A percentile compares a stretch with the other conserved stretches of the same genome.
Conservation (phyloP, 2,329 filamentous ascomycete genomes). For the Decorospora gaudefroyi region DNA sequence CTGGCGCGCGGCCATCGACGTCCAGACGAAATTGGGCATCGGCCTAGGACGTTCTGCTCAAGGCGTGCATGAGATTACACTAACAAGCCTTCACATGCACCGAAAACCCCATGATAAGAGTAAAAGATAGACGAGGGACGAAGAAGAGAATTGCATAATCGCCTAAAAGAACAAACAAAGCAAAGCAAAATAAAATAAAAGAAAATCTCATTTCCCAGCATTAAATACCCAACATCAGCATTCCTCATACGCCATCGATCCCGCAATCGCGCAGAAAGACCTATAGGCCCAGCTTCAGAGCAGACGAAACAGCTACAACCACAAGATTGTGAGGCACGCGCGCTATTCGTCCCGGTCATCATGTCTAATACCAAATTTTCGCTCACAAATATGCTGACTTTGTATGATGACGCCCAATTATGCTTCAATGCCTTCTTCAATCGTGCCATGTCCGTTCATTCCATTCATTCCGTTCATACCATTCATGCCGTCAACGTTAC, state of each 20-base stretch:
- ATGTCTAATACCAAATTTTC: constrained; percentile 19
- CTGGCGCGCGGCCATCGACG: no score
- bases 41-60: no score
- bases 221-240: constrained; percentile 15
- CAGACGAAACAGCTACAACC: constrained; percentile 7
- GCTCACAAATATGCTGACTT: constrained; percentile 16
- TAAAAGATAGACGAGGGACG: no score
- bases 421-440: constrained; percentile 27
- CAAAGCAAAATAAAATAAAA: constrained; percentile 1
- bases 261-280: constrained; percentile 7
- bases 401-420: constrained; percentile 8
- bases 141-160: no score
- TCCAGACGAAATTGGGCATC: no score
- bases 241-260: no score
- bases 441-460: constrained; percentile 24
- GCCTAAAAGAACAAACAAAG: not conserved
- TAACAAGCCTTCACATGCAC: no score
- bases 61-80: no score
- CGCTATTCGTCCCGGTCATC: constrained; percentile 9
- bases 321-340: constrained; percentile 3
- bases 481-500: constrained; percentile 30
- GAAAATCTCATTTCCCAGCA: constrained; percentile 11
- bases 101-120: no score
- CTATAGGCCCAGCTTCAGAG: constrained; percentile 11
- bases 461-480: constrained; percentile 22